Evolutionary conservation across 345 rosid genomes (phyloP).

Genomic region (Ricinus communis): DNA sequence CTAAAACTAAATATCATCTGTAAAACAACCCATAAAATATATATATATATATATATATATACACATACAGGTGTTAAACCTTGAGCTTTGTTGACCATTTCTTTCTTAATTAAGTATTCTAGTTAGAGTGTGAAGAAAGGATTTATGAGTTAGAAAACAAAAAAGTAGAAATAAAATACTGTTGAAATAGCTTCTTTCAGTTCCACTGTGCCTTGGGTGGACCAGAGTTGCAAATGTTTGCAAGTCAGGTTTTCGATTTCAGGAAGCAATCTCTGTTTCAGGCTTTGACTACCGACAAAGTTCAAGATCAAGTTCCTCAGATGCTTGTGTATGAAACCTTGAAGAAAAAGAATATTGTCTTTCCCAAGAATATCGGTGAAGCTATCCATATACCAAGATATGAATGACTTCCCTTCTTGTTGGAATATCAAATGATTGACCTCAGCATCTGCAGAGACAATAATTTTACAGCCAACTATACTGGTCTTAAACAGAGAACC

Average conservation of each 20-base stretch:
- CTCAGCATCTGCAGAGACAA: conserved; percentile 42
- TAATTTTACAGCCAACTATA: conserved; percentile 33
- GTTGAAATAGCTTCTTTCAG: conserved; percentile 30
- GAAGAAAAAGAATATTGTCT: conserved; percentile 19
- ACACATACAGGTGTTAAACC: no score
- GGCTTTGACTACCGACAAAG: conserved; percentile 33
- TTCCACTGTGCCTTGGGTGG: conserved; percentile 23
- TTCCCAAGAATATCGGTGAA: conserved; percentile 35
- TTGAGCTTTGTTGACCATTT: no score
- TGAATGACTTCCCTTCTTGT: conserved; percentile 42
- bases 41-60: no score
- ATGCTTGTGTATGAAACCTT: conserved; percentile 40
- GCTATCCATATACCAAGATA: conserved; percentile 36
- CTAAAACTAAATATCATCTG: conserved; percentile 40
- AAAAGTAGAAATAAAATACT: conserved; percentile 7
- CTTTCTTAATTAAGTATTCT: no score
- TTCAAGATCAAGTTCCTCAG: conserved; percentile 33
- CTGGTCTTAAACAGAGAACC: conserved; percentile 44
- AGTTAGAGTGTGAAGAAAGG: no score
- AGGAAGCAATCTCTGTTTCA: conserved; percentile 23
- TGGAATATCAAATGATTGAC: conserved; percentile 40
- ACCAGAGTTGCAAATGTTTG: conserved; percentile 28
- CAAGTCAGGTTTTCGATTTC: conserved; percentile 24
- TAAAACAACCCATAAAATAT: not conserved
- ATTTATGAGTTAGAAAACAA: no score